Evolutionary conservation across 306 rosid genomes (phyloP).

Genomic region (Fagus crenata): DNA sequence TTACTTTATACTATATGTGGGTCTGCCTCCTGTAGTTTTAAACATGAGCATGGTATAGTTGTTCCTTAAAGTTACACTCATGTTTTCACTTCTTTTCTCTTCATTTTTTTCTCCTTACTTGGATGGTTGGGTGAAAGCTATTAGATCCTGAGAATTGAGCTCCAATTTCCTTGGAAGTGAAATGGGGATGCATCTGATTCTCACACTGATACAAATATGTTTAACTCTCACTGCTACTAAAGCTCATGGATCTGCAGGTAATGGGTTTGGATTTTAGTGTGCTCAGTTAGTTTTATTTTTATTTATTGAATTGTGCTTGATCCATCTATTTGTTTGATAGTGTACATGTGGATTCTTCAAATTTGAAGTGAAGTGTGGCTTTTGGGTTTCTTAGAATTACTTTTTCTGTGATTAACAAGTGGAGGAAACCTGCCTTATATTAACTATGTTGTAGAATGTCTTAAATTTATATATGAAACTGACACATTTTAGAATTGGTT

Average conservation of each 20-base stretch:
- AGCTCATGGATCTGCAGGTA: constrained; percentile 71
- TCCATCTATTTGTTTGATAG: constrained; percentile 6
- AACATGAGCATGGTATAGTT: constrained; percentile 19
- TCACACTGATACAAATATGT: constrained; percentile 51
- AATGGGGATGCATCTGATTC: constrained; percentile 53
- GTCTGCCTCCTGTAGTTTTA: constrained; percentile 45
- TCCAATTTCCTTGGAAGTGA: constrained; percentile 30
- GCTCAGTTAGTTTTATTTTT: constrained; percentile 11
- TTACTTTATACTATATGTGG: constrained; percentile 40
- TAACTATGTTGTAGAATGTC: background rate
- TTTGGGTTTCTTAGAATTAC: constrained; percentile 24
- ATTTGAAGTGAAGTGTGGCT: constrained; percentile 25
- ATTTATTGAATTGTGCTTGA: constrained; percentile 11
- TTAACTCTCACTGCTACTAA: constrained; percentile 40
- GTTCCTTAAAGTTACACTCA: constrained; percentile 39
- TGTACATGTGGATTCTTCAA: background rate
- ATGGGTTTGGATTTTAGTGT: constrained; percentile 32
- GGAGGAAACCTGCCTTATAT: background rate
- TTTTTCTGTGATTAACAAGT: background rate
- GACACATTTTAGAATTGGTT: background rate
- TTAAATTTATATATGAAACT: background rate
- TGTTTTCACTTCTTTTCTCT: constrained; percentile 37
- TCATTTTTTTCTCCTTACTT: constrained; percentile 12
- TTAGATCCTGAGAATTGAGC: constrained; percentile 42
- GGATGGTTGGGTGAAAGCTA: constrained; percentile 36